A percentile compares a stretch with the other conserved stretches of the same genome.
Conservation (phyloP, 2,329 filamentous ascomycete species). For the Colletotrichum cuscutae region DNA sequence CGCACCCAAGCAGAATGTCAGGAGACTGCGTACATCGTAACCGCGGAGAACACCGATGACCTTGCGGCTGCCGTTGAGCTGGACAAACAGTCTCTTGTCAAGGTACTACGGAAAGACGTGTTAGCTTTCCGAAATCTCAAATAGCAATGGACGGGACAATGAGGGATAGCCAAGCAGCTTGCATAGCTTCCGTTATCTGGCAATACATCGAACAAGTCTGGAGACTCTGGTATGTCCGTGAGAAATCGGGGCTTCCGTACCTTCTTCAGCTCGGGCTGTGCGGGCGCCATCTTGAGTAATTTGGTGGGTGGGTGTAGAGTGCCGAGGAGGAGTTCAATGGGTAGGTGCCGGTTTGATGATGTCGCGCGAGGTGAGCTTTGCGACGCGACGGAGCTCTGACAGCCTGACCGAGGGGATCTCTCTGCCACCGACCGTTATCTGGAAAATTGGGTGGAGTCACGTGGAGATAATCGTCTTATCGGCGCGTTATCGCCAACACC, state of each 20-base stretch:
- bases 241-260: conserved; percentile 58
- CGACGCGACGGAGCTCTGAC: conserved; percentile 32
- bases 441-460: conserved; percentile 48
- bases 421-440: conserved; percentile 17
- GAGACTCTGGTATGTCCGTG: conserved; percentile 29
- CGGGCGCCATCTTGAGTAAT: conserved; percentile 87
- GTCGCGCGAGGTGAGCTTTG: conserved; percentile 27
- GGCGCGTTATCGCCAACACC: neutral
- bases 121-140: neutral
- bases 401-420: conserved; percentile 18
- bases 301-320: neutral
- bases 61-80: conserved; percentile 97
- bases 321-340: neutral
- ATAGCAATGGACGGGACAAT: neutral
- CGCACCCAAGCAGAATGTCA: neutral
- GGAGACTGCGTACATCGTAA: conserved; percentile 80
- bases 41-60: conserved; percentile 94
- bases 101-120: conserved; percentile 76
- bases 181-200: neutral
- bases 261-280: conserved; percentile 99
- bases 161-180: neutral
- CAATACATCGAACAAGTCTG: conserved; percentile 29
- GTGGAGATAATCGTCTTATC: conserved; percentile 57
- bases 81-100: conserved; percentile 98
- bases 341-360: neutral